phyloP scores from a whole-genome alignment of 768 basidiomycete species.

The Serpula lacrymans region DNA sequence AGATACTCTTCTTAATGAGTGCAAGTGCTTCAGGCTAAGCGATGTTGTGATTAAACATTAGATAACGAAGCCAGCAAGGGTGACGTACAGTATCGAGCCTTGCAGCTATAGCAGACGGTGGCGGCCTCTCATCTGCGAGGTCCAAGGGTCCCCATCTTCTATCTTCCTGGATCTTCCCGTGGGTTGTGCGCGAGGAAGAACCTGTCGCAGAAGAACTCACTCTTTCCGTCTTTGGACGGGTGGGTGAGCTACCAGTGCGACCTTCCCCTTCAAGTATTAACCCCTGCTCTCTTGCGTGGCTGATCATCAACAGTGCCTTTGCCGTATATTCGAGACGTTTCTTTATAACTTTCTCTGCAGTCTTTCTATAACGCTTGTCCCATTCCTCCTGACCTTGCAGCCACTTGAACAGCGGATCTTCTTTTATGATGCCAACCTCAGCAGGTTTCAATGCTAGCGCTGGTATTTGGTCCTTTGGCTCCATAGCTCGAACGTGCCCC shows the following conservation, averaged over 20 bases:
- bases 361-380: conserved; percentile 49
- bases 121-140: conserved; percentile 64
- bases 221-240: conserved; percentile 3
- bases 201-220: neutral
- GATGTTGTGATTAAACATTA: neutral
- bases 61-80: neutral
- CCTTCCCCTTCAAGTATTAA: conserved; percentile 24
- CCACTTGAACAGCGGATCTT: conserved; percentile 68
- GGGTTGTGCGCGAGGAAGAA: neutral
- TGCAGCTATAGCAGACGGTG: conserved; percentile 68
- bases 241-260: neutral
- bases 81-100: conserved; percentile 59
- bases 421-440: conserved; percentile 72
- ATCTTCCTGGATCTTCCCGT: conserved; percentile 34
- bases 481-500: conserved; percentile 62
- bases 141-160: conserved; percentile 55
- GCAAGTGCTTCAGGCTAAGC: conserved; percentile 57
- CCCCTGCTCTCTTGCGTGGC: conserved; percentile 46
- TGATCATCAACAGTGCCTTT: conserved; percentile 42
- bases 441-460: conserved; percentile 50
- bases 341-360: conserved; percentile 40
- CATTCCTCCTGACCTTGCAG: conserved; percentile 55
- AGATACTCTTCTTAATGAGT: conserved; percentile 52
- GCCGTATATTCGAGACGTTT: conserved; percentile 41
- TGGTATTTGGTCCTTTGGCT: conserved; percentile 49